phyloP scores from a whole-genome alignment of 1,284 basidiomycete genomes.

The Cerrena zonata region DNA sequence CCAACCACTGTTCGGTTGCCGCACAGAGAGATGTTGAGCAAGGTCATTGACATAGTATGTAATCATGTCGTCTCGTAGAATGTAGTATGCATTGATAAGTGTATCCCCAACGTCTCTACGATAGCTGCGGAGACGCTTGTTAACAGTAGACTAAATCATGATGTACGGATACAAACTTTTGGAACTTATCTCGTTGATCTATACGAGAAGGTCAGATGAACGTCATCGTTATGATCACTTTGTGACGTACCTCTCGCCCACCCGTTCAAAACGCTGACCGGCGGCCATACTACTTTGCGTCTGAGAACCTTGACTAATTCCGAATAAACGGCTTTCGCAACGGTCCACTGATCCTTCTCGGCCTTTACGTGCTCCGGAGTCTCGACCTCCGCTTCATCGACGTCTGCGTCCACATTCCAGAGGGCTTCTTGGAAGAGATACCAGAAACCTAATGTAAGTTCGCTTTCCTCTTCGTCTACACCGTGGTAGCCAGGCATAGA shows the following conservation, averaged over 20 bases:
- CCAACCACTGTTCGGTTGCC: slow-evolving; percentile 46
- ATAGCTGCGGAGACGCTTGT: slow-evolving; percentile 54
- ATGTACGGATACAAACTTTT: slow-evolving; percentile 49
- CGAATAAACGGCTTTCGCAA: slow-evolving; percentile 73
- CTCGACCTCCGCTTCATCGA: slow-evolving; percentile 36
- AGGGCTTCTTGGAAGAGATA: slow-evolving; percentile 83
- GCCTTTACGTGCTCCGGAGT: slow-evolving; percentile 25
- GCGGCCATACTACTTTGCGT: slow-evolving; percentile 71
- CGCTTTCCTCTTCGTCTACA: slow-evolving; percentile 78
- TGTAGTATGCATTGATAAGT: slow-evolving; percentile 86
- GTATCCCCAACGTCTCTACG: slow-evolving; percentile 86
- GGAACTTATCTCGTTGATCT: slow-evolving; percentile 75
- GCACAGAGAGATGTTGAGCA: slow-evolving; percentile 42
- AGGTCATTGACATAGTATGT: slow-evolving; percentile 61
- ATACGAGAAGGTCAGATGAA: slow-evolving; percentile 7
- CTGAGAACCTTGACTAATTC: slow-evolving; percentile 69
- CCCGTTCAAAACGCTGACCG: slow-evolving; percentile 34
- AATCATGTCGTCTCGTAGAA: slow-evolving; percentile 78
- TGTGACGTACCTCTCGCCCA: slow-evolving; percentile 64
- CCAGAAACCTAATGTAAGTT: slow-evolving; percentile 83
- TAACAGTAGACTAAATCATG: neutral
- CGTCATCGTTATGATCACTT: neutral
- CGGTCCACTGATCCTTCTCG: slow-evolving; percentile 41
- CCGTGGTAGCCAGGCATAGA: slow-evolving; percentile 72
- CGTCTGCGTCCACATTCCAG: slow-evolving; percentile 64